These are phyloP conservation scores for Trametes versicolor DNA, from an alignment of 1,284 basidiomycete species.

Conservation along the genomic window DNA sequence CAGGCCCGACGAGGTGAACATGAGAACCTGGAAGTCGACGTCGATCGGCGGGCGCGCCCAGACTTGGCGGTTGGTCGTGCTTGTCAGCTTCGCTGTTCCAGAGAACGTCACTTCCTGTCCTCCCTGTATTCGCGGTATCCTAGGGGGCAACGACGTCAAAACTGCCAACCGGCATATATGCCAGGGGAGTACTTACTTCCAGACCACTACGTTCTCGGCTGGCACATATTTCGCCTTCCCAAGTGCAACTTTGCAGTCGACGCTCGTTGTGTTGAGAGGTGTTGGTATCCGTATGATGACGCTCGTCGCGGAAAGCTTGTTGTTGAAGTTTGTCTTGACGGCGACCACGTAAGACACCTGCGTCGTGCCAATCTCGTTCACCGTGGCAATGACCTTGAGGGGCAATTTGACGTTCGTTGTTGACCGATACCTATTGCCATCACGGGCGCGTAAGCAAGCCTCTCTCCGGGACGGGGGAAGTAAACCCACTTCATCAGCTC, in stretches of 20 bases:
- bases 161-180: not conserved
- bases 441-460: not conserved
- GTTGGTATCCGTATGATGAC: constrained; percentile 95
- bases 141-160: constrained; percentile 45
- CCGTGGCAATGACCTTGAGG: constrained; percentile 89
- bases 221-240: constrained; percentile 99
- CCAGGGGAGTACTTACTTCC: constrained; percentile 83
- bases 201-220: constrained; percentile 93
- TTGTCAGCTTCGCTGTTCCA: constrained; percentile 85
- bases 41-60: constrained; percentile 99
- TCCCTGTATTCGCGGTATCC: constrained; percentile 93
- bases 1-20: constrained; percentile 97
- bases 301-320: constrained; percentile 93
- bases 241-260: constrained; percentile 89
- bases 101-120: constrained; percentile 90
- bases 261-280: constrained; percentile 92
- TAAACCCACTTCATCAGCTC: constrained; percentile 89
- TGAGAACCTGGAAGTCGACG: constrained; percentile 97
- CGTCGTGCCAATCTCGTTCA: constrained; percentile 92
- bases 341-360: constrained; percentile 93
- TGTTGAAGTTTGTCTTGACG: constrained; percentile 89
- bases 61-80: constrained; percentile 90
- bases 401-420: constrained; percentile 97
- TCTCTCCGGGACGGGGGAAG: constrained; percentile 15
- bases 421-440: constrained; percentile 83